Evolutionary conservation across 495 filamentous ascomycete species (phyloP).

Genomic region (Podospora didyma): DNA sequence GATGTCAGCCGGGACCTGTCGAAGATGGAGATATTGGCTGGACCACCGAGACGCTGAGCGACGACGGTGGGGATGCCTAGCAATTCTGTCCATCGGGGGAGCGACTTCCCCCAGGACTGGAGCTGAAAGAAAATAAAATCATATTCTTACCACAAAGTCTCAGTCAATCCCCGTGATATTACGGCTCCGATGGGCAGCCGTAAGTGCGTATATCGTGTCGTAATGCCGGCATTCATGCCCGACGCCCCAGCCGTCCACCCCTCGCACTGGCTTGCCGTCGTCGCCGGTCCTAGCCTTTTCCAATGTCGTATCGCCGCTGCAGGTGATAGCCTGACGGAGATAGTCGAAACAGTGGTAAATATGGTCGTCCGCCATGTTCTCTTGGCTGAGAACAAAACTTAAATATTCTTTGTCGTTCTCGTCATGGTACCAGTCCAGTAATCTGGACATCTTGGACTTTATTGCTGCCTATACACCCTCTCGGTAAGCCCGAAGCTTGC

Average conservation of each 20-base stretch:
- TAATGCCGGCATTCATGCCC: constrained; percentile 9
- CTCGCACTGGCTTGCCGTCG: not conserved
- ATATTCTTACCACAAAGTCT: too few relatives aligned
- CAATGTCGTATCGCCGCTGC: constrained; percentile 11
- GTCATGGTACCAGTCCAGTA: constrained; percentile 12
- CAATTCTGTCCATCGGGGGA: too few relatives aligned
- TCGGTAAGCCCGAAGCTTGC: not conserved
- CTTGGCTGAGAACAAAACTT: constrained; percentile 4
- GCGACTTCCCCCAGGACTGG: too few relatives aligned
- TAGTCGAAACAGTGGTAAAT: constrained; percentile 17
- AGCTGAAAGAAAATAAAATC: too few relatives aligned
- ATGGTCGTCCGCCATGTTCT: constrained; percentile 10
- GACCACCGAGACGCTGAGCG: too few relatives aligned
- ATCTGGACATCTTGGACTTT: constrained; percentile 8
- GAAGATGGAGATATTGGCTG: too few relatives aligned
- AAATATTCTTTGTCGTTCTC: constrained; percentile 14
- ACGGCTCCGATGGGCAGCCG: not conserved
- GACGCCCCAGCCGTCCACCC: constrained; percentile 11
- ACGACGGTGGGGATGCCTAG: too few relatives aligned
- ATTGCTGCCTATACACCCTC: constrained; percentile 5
- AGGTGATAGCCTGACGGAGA: constrained; percentile 14
- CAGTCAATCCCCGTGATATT: not conserved
- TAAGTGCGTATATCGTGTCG: not conserved
- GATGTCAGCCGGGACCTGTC: too few relatives aligned
- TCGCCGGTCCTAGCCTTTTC: constrained; percentile 7